Base-by-base conservation (phyloP, 1,284 basidiomycete genomes). In the Schizopora paradoxa region DNA sequence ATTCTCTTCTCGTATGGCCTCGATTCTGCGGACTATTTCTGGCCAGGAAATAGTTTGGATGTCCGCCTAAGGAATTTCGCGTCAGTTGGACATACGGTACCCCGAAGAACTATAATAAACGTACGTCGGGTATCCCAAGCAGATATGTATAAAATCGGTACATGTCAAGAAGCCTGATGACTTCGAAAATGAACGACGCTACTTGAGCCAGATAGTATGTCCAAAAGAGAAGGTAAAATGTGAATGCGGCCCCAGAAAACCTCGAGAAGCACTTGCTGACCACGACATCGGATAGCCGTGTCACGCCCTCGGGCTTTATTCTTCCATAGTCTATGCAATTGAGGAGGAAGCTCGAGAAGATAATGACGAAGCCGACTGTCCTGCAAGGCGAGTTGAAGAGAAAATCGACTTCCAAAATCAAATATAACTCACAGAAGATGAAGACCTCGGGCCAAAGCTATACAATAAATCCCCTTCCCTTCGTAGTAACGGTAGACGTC, bases 11-110 rank as follows among this genome's bases (percentile, higher is more conserved):
- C 91, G 79, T 49, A 95, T 92, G 7, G 82, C 72, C 32, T 80
- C 82, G 53, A 99, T 88, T 27, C 93, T 81, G 14, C 87, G 78
- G 39, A 99, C 95, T 41, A 99, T 79, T 61, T 93, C 89, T 4
- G 91, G 83, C 95, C 95, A 99, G 0, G 94, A 86, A 34, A 99
- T 91, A 0, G 95, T 97, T 66, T 93, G 91, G 37, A 99, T 93
- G 63, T 99, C 95, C 48, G 82, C 86, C 92, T 97, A 58, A 1
- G 48, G 44, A 37, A 41, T 29, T 21, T 34, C 26, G 19, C 22
- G 44, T 11, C 18, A 39, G 36, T 32, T 37, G 39, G 19, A 45
- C 22, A 18, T 26, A 29, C 2, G 40, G 25, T 13, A 26, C 25
- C 44, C 39, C 39, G 36, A 44, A 10, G 38, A 37, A 29, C 67